These are phyloP conservation scores for Hagleromyces aurorensis DNA, from an alignment of 805 yeast genomes.

Conservation along the genomic window DNA sequence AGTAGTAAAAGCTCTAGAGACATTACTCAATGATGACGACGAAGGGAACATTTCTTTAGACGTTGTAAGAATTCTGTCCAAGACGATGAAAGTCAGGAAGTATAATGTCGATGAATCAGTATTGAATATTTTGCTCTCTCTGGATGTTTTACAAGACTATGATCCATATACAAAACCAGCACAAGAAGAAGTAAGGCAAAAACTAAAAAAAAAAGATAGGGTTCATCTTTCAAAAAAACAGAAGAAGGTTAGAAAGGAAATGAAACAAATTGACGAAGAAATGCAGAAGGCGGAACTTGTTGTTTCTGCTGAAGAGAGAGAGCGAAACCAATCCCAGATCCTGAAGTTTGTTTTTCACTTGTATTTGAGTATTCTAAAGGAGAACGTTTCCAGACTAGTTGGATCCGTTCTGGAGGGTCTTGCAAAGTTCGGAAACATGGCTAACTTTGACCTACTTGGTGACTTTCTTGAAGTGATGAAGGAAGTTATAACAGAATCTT, in stretches of 20 bases:
- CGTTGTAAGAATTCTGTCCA: constrained; percentile 55
- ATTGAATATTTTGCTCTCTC: constrained; percentile 59
- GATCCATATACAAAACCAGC: constrained; percentile 54
- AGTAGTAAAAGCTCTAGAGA: constrained; percentile 59
- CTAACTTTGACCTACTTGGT: constrained; percentile 86
- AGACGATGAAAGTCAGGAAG: constrained; percentile 63
- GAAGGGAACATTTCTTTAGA: constrained; percentile 78
- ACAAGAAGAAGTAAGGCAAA: constrained; percentile 37
- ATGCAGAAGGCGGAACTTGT: constrained; percentile 80
- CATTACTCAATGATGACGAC: constrained; percentile 70
- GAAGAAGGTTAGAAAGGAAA: constrained; percentile 78
- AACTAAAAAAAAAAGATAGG: constrained; percentile 75
- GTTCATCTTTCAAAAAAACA: constrained; percentile 88
- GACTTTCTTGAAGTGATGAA: constrained; percentile 85
- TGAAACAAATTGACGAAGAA: constrained; percentile 83
- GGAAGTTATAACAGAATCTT: constrained; percentile 58
- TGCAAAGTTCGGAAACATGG: constrained; percentile 84
- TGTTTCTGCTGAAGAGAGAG: constrained; percentile 81
- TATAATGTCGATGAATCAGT: constrained; percentile 81
- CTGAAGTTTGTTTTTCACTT: constrained; percentile 62
- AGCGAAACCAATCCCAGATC: constrained; percentile 74
- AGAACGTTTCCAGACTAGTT: constrained; percentile 55
- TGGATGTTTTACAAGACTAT: constrained; percentile 60
- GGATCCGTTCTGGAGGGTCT: constrained; percentile 89
- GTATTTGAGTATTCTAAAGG: constrained; percentile 70